These are phyloP conservation scores for Saksenaea oblongispora DNA, from an alignment of 371 early-diverging fungal species.

Conservation along the genomic window DNA sequence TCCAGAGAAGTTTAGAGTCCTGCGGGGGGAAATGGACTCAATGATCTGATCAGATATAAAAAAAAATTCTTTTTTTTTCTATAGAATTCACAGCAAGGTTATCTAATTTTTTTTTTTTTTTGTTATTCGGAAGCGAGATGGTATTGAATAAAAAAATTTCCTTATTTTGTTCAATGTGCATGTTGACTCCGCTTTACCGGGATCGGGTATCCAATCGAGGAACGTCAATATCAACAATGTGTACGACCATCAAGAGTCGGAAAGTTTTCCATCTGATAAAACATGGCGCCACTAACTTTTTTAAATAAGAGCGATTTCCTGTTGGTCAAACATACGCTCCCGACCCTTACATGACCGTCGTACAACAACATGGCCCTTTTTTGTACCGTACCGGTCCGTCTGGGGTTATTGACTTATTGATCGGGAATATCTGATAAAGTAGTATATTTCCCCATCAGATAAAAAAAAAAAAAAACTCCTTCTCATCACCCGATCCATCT, in stretches of 20 bases:
- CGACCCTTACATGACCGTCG: background rate
- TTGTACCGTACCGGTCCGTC: background rate
- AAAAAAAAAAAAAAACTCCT: conserved; percentile 6
- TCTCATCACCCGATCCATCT: conserved; percentile 5
- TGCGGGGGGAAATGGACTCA: background rate
- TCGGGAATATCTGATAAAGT: background rate
- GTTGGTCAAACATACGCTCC: background rate
- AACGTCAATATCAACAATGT: conserved; percentile 14
- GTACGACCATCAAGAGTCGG: conserved; percentile 3
- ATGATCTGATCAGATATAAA: background rate
- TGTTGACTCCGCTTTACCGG: background rate
- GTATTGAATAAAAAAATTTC: background rate
- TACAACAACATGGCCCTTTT: background rate
- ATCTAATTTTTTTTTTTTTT: background rate
- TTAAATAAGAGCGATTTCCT: background rate
- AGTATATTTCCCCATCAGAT: background rate
- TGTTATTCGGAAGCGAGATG: background rate
- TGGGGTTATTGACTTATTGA: background rate
- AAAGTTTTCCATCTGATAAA: background rate
- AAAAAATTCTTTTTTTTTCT: background rate
- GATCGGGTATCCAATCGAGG: conserved; percentile 14
- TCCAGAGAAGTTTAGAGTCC: background rate
- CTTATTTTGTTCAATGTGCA: background rate
- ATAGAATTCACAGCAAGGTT: background rate
- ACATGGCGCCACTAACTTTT: background rate